A percentile compares a stretch with the other conserved stretches of the same genome.
Conservation (phyloP, 768 basidiomycete species). For the Mycena albidolilacea region DNA sequence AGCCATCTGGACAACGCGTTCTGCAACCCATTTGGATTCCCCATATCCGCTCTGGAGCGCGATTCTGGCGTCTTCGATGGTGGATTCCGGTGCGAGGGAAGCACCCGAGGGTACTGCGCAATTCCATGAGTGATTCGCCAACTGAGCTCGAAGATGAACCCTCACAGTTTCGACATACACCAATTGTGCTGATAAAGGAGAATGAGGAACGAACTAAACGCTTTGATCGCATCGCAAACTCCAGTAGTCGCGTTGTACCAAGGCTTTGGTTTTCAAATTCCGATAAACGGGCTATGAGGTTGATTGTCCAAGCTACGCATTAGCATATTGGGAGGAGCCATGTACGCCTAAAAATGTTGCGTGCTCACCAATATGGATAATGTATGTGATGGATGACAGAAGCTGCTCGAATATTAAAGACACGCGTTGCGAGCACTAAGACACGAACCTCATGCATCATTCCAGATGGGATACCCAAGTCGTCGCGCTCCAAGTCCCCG, state of each 20-base stretch:
- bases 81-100: slow-evolving; percentile 7
- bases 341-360: too few relatives aligned
- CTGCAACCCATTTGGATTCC: slow-evolving; percentile 51
- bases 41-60: slow-evolving; percentile 44
- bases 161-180: slow-evolving; percentile 15
- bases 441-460: slow-evolving; percentile 5
- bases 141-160: too few relatives aligned
- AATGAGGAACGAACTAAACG: slow-evolving; percentile 9
- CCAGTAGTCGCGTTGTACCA: slow-evolving; percentile 49
- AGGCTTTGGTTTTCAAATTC: slow-evolving; percentile 47
- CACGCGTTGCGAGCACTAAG: neutral
- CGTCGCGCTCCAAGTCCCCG: neutral
- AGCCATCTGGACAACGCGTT: slow-evolving; percentile 37
- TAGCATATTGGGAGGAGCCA: too few relatives aligned
- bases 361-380: slow-evolving; percentile 53
- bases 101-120: neutral
- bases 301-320: slow-evolving; percentile 48
- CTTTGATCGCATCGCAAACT: slow-evolving; percentile 46
- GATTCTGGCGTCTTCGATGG: slow-evolving; percentile 30
- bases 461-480: slow-evolving; percentile 6
- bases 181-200: slow-evolving; percentile 31
- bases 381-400: slow-evolving; percentile 47
- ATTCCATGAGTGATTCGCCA: neutral
- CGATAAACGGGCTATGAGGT: slow-evolving; percentile 46
- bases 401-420: slow-evolving; percentile 35